These are phyloP conservation scores for Amanita subjunquillea DNA, from an alignment of 768 basidiomycete genomes.

Conservation along the genomic window DNA sequence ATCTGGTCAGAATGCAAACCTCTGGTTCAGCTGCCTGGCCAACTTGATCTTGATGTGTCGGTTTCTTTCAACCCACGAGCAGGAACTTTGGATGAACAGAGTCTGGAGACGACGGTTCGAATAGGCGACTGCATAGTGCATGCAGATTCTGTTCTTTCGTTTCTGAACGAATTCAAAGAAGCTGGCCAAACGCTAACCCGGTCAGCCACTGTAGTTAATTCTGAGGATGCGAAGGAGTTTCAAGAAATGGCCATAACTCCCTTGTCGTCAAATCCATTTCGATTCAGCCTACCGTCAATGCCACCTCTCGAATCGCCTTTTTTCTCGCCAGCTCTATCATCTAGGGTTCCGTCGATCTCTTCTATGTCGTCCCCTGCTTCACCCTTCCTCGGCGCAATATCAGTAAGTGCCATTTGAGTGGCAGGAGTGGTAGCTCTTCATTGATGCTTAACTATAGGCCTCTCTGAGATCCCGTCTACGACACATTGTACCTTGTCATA, in stretches of 20 bases:
- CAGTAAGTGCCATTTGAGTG: constrained; percentile 21
- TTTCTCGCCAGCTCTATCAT: constrained; percentile 17
- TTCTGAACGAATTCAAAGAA: constrained; percentile 1
- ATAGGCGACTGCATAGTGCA: constrained; percentile 27
- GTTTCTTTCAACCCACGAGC: constrained; percentile 49
- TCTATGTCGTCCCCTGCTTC: constrained; percentile 18
- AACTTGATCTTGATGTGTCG: constrained; percentile 34
- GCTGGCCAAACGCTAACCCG: constrained; percentile 4
- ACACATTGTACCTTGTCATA: constrained; percentile 23
- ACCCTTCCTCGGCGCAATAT: constrained; percentile 32
- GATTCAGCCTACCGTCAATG: constrained; percentile 11
- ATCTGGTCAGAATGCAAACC: constrained; percentile 3
- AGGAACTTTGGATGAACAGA: constrained; percentile 41
- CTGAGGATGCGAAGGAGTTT: constrained; percentile 10
- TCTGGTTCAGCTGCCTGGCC: constrained; percentile 23
- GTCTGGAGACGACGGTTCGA: constrained; percentile 33
- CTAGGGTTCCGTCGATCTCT: constrained; percentile 11
- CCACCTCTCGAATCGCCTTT: constrained; percentile 12
- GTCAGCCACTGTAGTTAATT: constrained; percentile 8
- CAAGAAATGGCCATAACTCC: background rate
- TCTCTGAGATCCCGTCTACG: constrained; percentile 34
- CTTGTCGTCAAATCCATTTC: constrained; percentile 2
- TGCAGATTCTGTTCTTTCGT: constrained; percentile 4
- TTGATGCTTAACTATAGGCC: constrained; percentile 20
- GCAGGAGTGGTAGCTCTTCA: background rate